phyloP scores from a whole-genome alignment of 257 asterid genomes.

The Cinchona pubescens region DNA sequence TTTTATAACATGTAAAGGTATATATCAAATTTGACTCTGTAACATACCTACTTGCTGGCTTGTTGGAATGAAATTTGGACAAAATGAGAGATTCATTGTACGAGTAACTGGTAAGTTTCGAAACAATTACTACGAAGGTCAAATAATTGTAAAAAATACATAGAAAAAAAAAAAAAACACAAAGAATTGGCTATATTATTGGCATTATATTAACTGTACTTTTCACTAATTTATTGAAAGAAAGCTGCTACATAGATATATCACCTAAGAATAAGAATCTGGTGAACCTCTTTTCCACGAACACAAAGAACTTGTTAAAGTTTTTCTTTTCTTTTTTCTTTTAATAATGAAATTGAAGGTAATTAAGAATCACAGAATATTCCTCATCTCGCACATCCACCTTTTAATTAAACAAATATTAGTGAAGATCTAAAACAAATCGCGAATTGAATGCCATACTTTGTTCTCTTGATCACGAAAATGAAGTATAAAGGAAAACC shows the following conservation, averaged over 20 bases:
- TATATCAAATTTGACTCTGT: neutral
- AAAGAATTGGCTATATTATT: neutral
- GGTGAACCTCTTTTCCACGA: neutral
- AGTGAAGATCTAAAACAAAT: neutral
- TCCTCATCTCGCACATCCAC: neutral
- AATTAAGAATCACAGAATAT: constrained; percentile 6
- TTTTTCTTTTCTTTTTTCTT: neutral
- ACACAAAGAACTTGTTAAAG: neutral
- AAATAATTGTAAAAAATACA: too few species aligned
- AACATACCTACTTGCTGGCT: neutral
- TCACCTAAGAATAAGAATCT: neutral
- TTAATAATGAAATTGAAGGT: too few species aligned
- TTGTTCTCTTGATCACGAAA: neutral
- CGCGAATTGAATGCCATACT: neutral
- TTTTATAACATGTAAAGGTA: too few species aligned
- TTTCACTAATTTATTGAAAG: neutral
- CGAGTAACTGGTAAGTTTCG: neutral
- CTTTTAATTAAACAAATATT: constrained; percentile 1
- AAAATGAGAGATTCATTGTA: neutral
- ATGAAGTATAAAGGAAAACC: neutral
- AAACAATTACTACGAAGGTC: neutral
- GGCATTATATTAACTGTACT: neutral
- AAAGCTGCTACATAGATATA: neutral
- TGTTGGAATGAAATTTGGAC: neutral
- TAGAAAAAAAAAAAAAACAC: neutral